phyloP scores from a whole-genome alignment of 1,284 basidiomycete species.

The Neotropicomus parvogracilis region DNA sequence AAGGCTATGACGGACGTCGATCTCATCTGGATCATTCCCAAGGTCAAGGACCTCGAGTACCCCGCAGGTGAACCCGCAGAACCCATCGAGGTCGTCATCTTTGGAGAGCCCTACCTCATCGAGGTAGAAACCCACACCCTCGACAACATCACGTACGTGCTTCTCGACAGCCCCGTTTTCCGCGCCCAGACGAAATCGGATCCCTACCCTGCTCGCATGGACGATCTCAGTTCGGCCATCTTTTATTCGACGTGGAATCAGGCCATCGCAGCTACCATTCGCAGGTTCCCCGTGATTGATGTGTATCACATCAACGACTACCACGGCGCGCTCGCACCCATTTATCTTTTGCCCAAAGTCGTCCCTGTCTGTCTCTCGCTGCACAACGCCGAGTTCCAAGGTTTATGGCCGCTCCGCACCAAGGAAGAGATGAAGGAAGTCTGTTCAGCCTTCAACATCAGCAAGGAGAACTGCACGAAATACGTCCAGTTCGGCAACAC shows the following conservation, averaged over 20 bases:
- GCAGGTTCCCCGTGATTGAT: constrained; percentile 80
- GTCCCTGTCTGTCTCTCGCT: constrained; percentile 88
- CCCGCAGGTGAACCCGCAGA: constrained; percentile 86
- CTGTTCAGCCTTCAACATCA: constrained; percentile 93
- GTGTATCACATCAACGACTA: constrained; percentile 91
- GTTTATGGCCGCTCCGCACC: constrained; percentile 89
- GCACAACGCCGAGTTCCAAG: constrained; percentile 95
- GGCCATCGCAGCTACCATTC: constrained; percentile 85
- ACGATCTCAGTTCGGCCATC: constrained; percentile 90
- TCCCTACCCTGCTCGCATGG: constrained; percentile 93
- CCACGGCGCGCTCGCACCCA: constrained; percentile 84
- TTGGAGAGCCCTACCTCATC: constrained; percentile 90
- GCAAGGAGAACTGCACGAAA: constrained; percentile 91
- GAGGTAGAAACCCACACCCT: constrained; percentile 89
- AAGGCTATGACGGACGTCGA: constrained; percentile 96
- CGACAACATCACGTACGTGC: constrained; percentile 91
- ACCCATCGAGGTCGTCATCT: constrained; percentile 92
- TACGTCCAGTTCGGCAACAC: constrained; percentile 97
- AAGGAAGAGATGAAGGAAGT: constrained; percentile 98
- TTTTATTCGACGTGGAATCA: constrained; percentile 98
- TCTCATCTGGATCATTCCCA: constrained; percentile 88
- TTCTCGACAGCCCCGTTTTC: constrained; percentile 92
- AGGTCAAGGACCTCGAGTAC: constrained; percentile 90
- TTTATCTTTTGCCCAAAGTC: constrained; percentile 87
- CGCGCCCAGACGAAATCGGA: constrained; percentile 91